A percentile compares a stretch with the other conserved stretches of the same genome.
Evolutionary conservation across 2,329 filamentous ascomycete genomes (phyloP).

Genomic region (Dichotomopilus funicola): DNA sequence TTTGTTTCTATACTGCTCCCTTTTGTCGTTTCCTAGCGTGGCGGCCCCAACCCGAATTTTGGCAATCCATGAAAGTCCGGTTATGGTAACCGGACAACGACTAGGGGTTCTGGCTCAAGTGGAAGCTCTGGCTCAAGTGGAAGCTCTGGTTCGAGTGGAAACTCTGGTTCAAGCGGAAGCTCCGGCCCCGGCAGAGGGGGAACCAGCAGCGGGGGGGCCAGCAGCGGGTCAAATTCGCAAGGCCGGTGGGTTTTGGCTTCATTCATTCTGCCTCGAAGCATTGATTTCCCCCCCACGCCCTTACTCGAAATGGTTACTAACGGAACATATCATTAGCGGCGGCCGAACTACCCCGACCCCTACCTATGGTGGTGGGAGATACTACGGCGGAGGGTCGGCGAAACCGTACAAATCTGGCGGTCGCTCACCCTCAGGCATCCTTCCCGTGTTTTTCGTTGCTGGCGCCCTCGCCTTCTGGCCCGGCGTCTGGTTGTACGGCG

Average conservation of each 20-base stretch:
- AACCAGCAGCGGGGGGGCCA: neutral
- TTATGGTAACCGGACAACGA: neutral
- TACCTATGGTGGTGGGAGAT: conserved; percentile 54
- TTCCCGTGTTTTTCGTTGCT: conserved; percentile 43
- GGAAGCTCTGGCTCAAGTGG: neutral
- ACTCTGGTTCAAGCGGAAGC: neutral
- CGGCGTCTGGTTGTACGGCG: conserved; percentile 57
- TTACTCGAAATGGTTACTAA: conserved; percentile 8
- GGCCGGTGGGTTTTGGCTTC: conserved; percentile 3
- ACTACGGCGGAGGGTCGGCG: conserved; percentile 60
- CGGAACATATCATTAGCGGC: neutral
- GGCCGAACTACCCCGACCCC: conserved; percentile 49
- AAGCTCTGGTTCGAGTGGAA: neutral
- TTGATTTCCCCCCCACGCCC: neutral
- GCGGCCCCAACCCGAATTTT: neutral
- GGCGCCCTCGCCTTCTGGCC: conserved; percentile 54
- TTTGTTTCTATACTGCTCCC: neutral
- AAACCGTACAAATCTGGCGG: conserved; percentile 55
- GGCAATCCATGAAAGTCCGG: neutral
- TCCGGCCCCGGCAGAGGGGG: neutral
- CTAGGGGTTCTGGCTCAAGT: conserved; percentile 1
- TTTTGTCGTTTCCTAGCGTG: neutral
- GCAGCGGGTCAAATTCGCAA: conserved; percentile 1
- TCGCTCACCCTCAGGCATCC: conserved; percentile 42
- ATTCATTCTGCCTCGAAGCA: neutral